phyloP scores from a whole-genome alignment of 2,329 filamentous ascomycete genomes.

The Colletotrichum euphorbiae region DNA sequence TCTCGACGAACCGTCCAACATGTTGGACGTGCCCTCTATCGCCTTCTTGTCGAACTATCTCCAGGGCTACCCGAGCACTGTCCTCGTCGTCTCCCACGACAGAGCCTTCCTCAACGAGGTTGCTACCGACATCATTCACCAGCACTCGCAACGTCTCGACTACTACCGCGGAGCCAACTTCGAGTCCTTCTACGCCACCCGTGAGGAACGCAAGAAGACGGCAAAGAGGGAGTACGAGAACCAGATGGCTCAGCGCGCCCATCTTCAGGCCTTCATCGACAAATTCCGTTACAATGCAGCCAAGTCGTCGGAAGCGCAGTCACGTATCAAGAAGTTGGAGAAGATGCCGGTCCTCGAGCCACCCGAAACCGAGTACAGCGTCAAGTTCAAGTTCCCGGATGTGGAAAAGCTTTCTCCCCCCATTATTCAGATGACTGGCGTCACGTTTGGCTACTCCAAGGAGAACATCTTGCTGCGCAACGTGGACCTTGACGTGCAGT shows the following conservation, averaged over 20 bases:
- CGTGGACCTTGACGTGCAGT: conserved; percentile 95
- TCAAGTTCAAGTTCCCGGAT: conserved; percentile 97
- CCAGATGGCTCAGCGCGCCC: conserved; percentile 92
- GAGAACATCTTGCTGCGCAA: conserved; percentile 85
- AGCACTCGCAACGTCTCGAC: conserved; percentile 95
- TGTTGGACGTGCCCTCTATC: conserved; percentile 99
- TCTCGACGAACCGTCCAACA: conserved; percentile 99
- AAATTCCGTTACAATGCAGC: conserved; percentile 99
- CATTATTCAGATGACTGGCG: conserved; percentile 96
- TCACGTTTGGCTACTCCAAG: conserved; percentile 87
- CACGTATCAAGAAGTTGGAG: conserved; percentile 98
- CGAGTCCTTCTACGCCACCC: conserved; percentile 95
- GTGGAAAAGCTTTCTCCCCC: conserved; percentile 98
- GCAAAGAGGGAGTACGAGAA: conserved; percentile 98
- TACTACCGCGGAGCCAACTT: conserved; percentile 99
- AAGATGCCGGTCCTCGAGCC: conserved; percentile 93
- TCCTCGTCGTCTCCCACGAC: conserved; percentile 98
- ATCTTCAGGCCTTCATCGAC: conserved; percentile 98
- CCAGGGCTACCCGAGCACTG: conserved; percentile 91
- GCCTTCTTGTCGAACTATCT: conserved; percentile 98
- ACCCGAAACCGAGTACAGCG: conserved; percentile 93
- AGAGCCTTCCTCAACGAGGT: conserved; percentile 98
- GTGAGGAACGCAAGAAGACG: conserved; percentile 96
- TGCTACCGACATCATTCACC: conserved; percentile 98
- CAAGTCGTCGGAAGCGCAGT: conserved; percentile 98